phyloP scores from a whole-genome alignment of 768 basidiomycete species.

The Lactifluus echinatus region DNA sequence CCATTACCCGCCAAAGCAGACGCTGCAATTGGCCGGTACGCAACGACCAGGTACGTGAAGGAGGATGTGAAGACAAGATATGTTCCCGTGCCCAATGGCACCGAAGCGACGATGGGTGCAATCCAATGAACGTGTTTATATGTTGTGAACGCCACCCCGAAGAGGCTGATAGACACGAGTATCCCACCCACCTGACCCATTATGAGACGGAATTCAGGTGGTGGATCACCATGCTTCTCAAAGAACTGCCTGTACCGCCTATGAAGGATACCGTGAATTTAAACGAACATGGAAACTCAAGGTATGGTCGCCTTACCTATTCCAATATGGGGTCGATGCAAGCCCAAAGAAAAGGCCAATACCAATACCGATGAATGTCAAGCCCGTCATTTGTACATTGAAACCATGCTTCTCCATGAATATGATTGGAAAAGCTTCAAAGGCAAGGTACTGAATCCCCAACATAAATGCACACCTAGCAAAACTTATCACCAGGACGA shows the following conservation, averaged over 20 bases:
- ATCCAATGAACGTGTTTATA: conserved; percentile 41
- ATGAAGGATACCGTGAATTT: not conserved
- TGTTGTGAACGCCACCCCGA: conserved; percentile 28
- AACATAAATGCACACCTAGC: conserved; percentile 33
- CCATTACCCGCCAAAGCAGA: conserved; percentile 63
- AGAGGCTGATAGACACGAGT: conserved; percentile 48
- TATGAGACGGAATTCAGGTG: conserved; percentile 1
- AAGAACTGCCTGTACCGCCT: not conserved
- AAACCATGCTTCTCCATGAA: conserved; percentile 41
- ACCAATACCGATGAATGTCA: conserved; percentile 44
- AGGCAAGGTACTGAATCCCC: conserved; percentile 39
- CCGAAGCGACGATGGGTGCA: conserved; percentile 36
- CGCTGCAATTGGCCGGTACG: conserved; percentile 44
- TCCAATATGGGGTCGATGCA: conserved; percentile 40
- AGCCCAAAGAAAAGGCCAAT: conserved; percentile 38
- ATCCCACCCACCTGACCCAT: conserved; percentile 30
- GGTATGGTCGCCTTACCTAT: conserved; percentile 18
- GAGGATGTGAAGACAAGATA: conserved; percentile 59
- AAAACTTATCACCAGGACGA: not conserved
- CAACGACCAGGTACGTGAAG: conserved; percentile 49
- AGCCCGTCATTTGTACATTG: conserved; percentile 41
- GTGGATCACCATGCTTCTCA: conserved; percentile 2
- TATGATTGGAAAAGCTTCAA: conserved; percentile 50
- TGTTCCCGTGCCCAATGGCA: conserved; percentile 41
- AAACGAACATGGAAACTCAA: not conserved